These are phyloP conservation scores for Pseudogymnoascus sp. DNA, from an alignment of 2,329 filamentous ascomycete genomes.

Conservation along the genomic window DNA sequence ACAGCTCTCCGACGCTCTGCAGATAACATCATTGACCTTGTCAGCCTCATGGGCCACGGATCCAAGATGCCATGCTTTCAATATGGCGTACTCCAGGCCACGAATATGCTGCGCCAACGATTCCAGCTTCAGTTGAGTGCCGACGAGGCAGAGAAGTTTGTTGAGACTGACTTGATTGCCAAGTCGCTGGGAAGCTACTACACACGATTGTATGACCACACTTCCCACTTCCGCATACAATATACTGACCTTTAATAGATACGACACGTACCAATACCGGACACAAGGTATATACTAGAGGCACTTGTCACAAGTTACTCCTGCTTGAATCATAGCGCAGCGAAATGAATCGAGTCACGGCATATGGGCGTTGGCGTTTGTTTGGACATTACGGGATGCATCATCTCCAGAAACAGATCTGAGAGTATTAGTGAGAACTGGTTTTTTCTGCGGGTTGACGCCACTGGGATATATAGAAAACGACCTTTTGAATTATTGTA, in stretches of 20 bases:
- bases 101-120: constrained; percentile 59
- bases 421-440: constrained; percentile 3
- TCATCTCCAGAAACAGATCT: constrained; percentile 8
- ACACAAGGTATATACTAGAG: constrained; percentile 76
- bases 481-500: constrained; percentile 5
- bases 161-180: constrained; percentile 68
- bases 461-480: constrained; percentile 4
- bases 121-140: constrained; percentile 78
- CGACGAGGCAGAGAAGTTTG: constrained; percentile 72
- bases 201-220: constrained; percentile 61
- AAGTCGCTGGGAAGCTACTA: constrained; percentile 85
- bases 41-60: constrained; percentile 75
- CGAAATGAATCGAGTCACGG: neutral
- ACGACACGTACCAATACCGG: constrained; percentile 80
- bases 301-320: neutral
- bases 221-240: neutral
- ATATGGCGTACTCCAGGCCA: constrained; percentile 63
- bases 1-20: constrained; percentile 66
- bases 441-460: neutral
- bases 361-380: constrained; percentile 7
- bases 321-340: constrained; percentile 5
- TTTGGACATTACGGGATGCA: neutral
- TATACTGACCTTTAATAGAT: constrained; percentile 40
- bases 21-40: constrained; percentile 72
- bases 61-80: constrained; percentile 81